Conservation (phyloP, 768 basidiomycete genomes). For the Saitozyma podzolica region DNA sequence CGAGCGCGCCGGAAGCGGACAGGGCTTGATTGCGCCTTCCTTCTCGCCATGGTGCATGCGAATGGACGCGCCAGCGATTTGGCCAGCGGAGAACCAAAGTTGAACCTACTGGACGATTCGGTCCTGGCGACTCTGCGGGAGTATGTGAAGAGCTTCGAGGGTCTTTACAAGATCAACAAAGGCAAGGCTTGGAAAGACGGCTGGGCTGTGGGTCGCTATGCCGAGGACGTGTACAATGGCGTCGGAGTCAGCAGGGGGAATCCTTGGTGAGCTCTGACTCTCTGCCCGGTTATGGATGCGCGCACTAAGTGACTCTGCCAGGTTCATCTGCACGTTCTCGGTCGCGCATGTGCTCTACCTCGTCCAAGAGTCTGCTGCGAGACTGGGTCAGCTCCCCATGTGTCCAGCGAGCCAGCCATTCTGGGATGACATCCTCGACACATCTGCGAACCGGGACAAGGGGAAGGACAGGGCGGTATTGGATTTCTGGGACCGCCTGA, state of each 20-base stretch:
- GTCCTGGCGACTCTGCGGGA: slow-evolving; percentile 39
- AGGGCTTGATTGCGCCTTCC: slow-evolving; percentile 46
- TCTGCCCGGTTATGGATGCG: neutral
- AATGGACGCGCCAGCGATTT: slow-evolving; percentile 1
- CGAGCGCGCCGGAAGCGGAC: neutral
- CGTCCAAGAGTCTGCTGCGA: slow-evolving; percentile 10
- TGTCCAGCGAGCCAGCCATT: slow-evolving; percentile 19
- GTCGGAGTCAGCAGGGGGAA: slow-evolving; percentile 44
- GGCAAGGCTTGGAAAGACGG: slow-evolving; percentile 36
- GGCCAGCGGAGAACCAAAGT: too few species aligned
- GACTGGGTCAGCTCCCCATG: slow-evolving; percentile 14
- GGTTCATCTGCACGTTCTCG: slow-evolving; percentile 44
- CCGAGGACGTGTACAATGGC: slow-evolving; percentile 53
- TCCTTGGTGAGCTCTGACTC: slow-evolving; percentile 44
- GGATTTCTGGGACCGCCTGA: slow-evolving; percentile 15
- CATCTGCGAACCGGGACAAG: neutral
- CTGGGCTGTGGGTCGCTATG: slow-evolving; percentile 45
- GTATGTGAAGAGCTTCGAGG: slow-evolving; percentile 46
- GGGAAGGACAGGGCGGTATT: neutral
- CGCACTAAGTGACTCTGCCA: neutral
- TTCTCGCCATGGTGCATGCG: slow-evolving; percentile 42
- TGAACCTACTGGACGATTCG: too few species aligned
- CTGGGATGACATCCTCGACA: slow-evolving; percentile 35
- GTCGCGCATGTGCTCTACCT: slow-evolving; percentile 33
- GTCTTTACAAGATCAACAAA: slow-evolving; percentile 47